Percentiles rank a stretch among this genome's conserved stretches.
Evolutionary conservation across 139 green algal genomes (phyloP).

Genomic region (Eudorina sp.): DNA sequence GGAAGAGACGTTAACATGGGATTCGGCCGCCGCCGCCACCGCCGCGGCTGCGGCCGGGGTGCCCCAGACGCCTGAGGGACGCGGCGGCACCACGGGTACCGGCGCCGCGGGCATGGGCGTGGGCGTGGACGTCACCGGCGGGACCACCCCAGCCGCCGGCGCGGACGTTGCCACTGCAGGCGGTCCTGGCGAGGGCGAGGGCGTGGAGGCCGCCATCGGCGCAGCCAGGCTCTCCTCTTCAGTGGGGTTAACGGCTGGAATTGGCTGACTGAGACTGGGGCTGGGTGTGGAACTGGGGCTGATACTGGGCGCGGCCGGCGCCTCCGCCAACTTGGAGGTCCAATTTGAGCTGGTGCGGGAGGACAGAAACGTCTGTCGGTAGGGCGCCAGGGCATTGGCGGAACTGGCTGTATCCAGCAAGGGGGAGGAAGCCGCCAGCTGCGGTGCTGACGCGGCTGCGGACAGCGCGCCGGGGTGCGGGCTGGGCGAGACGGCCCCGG

Average conservation of each 20-base stretch:
- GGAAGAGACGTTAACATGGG: too few relatives aligned
- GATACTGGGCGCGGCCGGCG: background rate
- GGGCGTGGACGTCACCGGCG: background rate
- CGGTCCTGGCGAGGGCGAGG: background rate
- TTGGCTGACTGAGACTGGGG: background rate
- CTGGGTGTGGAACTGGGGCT: too few relatives aligned
- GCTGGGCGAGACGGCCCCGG: background rate
- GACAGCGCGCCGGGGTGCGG: background rate
- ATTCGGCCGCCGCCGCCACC: background rate
- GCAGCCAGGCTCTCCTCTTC: background rate
- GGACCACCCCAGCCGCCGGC: background rate
- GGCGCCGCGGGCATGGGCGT: background rate
- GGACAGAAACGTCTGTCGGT: constrained; percentile 36
- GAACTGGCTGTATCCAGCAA: constrained; percentile 4
- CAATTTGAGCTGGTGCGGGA: constrained; percentile 28
- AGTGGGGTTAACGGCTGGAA: background rate
- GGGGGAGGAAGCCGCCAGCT: background rate
- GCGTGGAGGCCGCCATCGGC: background rate
- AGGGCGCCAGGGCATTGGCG: background rate
- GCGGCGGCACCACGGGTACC: background rate
- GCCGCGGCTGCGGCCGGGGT: background rate
- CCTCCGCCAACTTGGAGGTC: constrained; percentile 43
- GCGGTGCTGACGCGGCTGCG: background rate
- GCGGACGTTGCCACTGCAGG: background rate
- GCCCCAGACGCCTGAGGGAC: constrained; percentile 23